Conservation (phyloP, 768 basidiomycete genomes). For the Cystoderma amianthinum region DNA sequence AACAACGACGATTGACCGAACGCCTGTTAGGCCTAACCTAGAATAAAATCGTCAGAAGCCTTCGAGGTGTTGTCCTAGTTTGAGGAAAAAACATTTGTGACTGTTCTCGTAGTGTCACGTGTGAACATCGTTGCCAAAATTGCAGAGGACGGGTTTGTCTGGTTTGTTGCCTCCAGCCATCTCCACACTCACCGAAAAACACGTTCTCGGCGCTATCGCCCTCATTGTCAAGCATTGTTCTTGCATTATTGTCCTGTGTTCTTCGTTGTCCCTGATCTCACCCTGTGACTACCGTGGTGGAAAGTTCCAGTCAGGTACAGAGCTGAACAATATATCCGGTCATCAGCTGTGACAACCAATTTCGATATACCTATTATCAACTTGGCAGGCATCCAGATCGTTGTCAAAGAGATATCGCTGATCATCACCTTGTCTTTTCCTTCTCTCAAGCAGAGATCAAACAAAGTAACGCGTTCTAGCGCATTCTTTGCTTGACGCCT, state of each 20-base stretch:
- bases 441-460: background rate
- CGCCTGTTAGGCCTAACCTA: background rate
- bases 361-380: background rate
- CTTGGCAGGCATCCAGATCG: background rate
- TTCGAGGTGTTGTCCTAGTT: background rate
- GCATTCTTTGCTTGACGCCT: background rate
- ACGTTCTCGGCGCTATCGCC: background rate
- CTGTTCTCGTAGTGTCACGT: background rate
- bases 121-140: background rate
- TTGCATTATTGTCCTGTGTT: background rate
- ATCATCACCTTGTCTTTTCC: background rate
- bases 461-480: background rate
- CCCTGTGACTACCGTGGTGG: background rate
- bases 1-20: too few species aligned
- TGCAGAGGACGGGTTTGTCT: too few species aligned
- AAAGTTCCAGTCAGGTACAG: background rate
- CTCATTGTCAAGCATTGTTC: background rate
- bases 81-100: background rate
- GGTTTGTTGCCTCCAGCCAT: background rate
- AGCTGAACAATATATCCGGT: too few species aligned
- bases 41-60: background rate
- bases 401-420: background rate
- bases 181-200: background rate
- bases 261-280: background rate
- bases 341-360: background rate